Conservation (phyloP, 805 yeast genomes). For the Scheffersomyces spartinae region DNA sequence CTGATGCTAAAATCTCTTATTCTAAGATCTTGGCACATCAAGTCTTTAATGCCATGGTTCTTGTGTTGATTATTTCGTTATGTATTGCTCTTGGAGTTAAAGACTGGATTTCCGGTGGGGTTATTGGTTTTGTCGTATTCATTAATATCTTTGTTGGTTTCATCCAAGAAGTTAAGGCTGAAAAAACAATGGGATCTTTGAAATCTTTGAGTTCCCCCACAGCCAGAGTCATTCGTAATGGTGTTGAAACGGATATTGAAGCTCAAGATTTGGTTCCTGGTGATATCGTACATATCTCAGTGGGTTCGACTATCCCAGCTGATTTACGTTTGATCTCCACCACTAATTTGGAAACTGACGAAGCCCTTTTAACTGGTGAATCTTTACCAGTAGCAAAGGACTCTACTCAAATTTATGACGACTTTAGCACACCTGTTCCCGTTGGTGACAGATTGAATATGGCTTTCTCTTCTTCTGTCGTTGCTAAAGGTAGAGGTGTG, state of each 20-base stretch:
- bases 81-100: constrained; percentile 58
- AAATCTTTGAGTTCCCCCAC: constrained; percentile 58
- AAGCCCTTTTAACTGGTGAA: constrained; percentile 57
- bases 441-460: constrained; percentile 67
- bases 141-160: constrained; percentile 60
- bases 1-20: constrained; percentile 42
- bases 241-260: constrained; percentile 42
- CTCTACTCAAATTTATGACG: constrained; percentile 26
- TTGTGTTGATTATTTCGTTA: constrained; percentile 61
- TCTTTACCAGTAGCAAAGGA: constrained; percentile 53
- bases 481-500: constrained; percentile 63
- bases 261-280: constrained; percentile 65
- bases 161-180: constrained; percentile 63
- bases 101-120: constrained; percentile 80
- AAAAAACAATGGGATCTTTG: constrained; percentile 68
- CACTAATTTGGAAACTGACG: constrained; percentile 61
- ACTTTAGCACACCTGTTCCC: constrained; percentile 26
- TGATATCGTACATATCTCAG: constrained; percentile 49
- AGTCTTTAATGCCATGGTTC: constrained; percentile 66
- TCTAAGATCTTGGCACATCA: constrained; percentile 51
- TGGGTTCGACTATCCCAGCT: constrained; percentile 72
- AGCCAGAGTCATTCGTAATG: constrained; percentile 56
- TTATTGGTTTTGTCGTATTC: constrained; percentile 53
- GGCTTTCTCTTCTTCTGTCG: constrained; percentile 60
- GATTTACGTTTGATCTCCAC: constrained; percentile 49